phyloP scores from a whole-genome alignment of 1,284 basidiomycete species.

The Amylostereum areolatum region DNA sequence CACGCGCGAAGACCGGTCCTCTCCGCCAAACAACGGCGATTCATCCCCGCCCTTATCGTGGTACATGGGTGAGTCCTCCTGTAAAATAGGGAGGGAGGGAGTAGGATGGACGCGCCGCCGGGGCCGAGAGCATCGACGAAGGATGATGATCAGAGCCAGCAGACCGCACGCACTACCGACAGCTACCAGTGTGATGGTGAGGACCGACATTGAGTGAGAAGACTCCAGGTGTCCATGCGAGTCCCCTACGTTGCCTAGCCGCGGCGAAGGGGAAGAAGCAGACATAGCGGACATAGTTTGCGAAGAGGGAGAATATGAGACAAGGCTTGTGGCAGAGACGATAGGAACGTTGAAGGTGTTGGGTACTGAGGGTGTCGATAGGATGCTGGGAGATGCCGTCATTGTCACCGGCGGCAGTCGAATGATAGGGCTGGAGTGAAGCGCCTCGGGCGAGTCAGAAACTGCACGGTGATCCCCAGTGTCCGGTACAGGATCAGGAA shows the following conservation, averaged over 20 bases:
- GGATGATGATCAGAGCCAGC: conserved; percentile 46
- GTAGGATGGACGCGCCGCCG: conserved; percentile 44
- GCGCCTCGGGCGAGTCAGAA: conserved; percentile 1
- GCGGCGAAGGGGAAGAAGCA: no score
- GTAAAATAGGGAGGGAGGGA: conserved; percentile 66
- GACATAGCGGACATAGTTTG: no score
- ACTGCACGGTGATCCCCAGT: conserved; percentile 26
- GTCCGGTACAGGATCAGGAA: conserved; percentile 54
- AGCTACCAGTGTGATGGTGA: conserved; percentile 45
- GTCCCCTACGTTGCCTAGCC: no score
- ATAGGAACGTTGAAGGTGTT: no score
- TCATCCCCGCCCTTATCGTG: conserved; percentile 45
- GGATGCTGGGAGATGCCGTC: not conserved
- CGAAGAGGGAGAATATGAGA: no score
- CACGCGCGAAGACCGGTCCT: conserved; percentile 52
- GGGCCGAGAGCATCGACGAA: conserved; percentile 42
- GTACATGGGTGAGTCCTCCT: conserved; percentile 38
- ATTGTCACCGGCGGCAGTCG: not conserved
- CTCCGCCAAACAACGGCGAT: conserved; percentile 70
- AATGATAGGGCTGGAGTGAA: conserved; percentile 6
- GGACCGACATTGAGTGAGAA: not conserved
- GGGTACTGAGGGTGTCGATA: no score
- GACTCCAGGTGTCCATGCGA: not conserved
- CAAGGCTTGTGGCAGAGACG: no score
- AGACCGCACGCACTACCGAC: conserved; percentile 47